A percentile compares a stretch with the other conserved stretches of the same genome.
Conservation (phyloP, 2,329 filamentous ascomycete species). For the Stagonosporopsis rhizophila region DNA sequence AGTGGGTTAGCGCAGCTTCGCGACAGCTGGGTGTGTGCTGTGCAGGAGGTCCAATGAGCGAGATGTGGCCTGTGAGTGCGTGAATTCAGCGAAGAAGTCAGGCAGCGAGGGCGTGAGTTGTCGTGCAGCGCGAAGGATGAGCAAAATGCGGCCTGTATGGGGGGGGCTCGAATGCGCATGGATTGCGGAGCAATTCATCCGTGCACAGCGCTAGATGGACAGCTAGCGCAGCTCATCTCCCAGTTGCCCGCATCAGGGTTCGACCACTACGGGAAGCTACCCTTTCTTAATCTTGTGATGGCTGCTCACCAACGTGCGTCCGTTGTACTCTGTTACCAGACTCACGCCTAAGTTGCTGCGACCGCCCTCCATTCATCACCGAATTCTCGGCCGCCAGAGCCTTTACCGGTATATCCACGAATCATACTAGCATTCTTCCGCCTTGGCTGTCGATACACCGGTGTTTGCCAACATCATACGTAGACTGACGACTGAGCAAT, state of each 20-base stretch:
- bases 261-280: slow-evolving; percentile 1
- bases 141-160: slow-evolving; percentile 19
- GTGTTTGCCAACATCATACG: neutral
- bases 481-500: neutral
- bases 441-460: neutral
- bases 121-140: slow-evolving; percentile 18
- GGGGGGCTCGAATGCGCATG: slow-evolving; percentile 14
- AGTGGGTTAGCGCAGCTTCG: slow-evolving; percentile 12
- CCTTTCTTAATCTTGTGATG: neutral
- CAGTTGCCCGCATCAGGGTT: slow-evolving; percentile 8
- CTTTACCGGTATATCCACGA: neutral
- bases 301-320: neutral
- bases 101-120: slow-evolving; percentile 10
- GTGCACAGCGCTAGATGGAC: slow-evolving; percentile 8
- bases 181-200: slow-evolving; percentile 17
- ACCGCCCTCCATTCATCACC: neutral
- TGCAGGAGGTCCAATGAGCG: slow-evolving; percentile 15
- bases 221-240: slow-evolving; percentile 16
- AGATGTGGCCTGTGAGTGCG: neutral
- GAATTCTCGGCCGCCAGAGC: neutral
- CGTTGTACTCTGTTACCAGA: neutral
- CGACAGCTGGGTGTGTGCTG: slow-evolving; percentile 6
- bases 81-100: slow-evolving; percentile 22
- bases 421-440: neutral
- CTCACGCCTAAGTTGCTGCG: neutral